These are phyloP conservation scores for Schizosaccharomyces japonicus DNA, from an alignment of 805 yeast species.

Conservation along the genomic window DNA sequence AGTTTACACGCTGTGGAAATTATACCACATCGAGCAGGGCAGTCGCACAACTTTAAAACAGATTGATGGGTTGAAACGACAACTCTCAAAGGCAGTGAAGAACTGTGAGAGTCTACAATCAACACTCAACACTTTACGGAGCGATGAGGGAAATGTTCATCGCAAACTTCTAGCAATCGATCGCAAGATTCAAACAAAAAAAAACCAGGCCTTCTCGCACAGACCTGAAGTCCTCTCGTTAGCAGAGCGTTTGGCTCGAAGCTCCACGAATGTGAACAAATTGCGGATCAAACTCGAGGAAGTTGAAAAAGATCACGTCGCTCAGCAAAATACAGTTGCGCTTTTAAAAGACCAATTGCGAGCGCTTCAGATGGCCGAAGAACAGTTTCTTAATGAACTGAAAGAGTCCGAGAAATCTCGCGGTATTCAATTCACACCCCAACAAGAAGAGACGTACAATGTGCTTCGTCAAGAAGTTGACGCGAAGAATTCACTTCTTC, in stretches of 20 bases:
- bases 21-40: slow-evolving; percentile 32
- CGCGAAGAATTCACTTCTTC: not conserved
- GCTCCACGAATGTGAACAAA: slow-evolving; percentile 23
- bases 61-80: slow-evolving; percentile 9
- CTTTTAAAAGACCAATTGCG: slow-evolving; percentile 26
- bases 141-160: slow-evolving; percentile 10
- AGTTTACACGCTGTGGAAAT: slow-evolving; percentile 33
- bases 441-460: slow-evolving; percentile 12
- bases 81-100: slow-evolving; percentile 4
- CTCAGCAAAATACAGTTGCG: slow-evolving; percentile 25
- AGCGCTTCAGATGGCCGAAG: slow-evolving; percentile 22
- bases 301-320: slow-evolving; percentile 26
- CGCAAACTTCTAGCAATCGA: slow-evolving; percentile 14
- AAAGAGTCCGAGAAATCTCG: slow-evolving; percentile 13
- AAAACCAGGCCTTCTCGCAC: slow-evolving; percentile 20
- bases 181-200: slow-evolving; percentile 19
- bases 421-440: not conserved
- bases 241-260: slow-evolving; percentile 29
- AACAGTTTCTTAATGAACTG: slow-evolving; percentile 19
- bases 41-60: slow-evolving; percentile 13
- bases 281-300: slow-evolving; percentile 27
- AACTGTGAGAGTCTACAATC: slow-evolving; percentile 7
- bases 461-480: slow-evolving; percentile 20
- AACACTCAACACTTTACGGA: slow-evolving; percentile 7
- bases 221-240: slow-evolving; percentile 36